Conservation (phyloP, 768 basidiomycete species). For the Russula ochroleuca region DNA sequence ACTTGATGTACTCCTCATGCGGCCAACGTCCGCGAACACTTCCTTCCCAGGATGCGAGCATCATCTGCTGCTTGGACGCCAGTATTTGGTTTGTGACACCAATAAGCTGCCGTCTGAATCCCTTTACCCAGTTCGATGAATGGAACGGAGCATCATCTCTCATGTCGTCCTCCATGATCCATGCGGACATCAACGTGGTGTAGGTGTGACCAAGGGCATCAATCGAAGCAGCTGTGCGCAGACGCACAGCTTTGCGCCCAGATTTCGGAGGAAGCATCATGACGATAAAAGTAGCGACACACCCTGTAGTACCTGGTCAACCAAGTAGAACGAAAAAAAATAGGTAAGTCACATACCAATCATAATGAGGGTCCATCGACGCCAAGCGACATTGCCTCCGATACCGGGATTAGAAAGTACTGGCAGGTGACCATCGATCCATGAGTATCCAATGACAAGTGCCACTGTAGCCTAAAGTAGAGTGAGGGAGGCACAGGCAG, state of each 20-base stretch:
- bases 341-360: slow-evolving; percentile 38
- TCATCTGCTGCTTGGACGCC: slow-evolving; percentile 36
- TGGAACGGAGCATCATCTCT: slow-evolving; percentile 15
- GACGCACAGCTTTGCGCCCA: slow-evolving; percentile 45
- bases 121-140: slow-evolving; percentile 30
- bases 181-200: slow-evolving; percentile 40
- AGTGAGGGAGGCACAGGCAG: not conserved
- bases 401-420: slow-evolving; percentile 48
- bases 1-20: slow-evolving; percentile 41
- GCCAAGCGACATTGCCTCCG: slow-evolving; percentile 51
- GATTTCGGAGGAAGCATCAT: slow-evolving; percentile 54
- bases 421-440: slow-evolving; percentile 50
- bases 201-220: slow-evolving; percentile 42
- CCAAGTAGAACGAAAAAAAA: not conserved
- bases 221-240: slow-evolving; percentile 41
- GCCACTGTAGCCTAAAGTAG: slow-evolving; percentile 40
- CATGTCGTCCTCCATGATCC: slow-evolving; percentile 34
- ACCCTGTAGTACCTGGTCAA: slow-evolving; percentile 35
- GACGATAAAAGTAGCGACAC: slow-evolving; percentile 47
- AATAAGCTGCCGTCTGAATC: slow-evolving; percentile 34
- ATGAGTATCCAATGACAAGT: slow-evolving; percentile 53
- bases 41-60: slow-evolving; percentile 45
- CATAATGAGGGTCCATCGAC: slow-evolving; percentile 47
- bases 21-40: slow-evolving; percentile 52
- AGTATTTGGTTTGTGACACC: slow-evolving; percentile 35